phyloP scores from a whole-genome alignment of 1,139 yeast species.

The Yamadazyma atlantica region DNA sequence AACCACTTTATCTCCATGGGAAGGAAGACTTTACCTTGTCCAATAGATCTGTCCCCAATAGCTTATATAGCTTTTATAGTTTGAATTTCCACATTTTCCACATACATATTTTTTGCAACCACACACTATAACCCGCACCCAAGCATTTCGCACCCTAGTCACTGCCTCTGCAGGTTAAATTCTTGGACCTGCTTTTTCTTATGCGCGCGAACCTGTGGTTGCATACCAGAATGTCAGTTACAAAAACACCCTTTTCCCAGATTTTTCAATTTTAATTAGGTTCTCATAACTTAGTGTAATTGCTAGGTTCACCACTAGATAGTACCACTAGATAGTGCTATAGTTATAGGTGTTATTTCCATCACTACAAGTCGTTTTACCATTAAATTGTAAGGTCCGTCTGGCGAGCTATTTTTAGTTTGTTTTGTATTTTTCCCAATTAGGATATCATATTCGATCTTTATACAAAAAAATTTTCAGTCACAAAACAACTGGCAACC shows the following conservation, averaged over 20 bases:
- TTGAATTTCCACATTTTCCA: too few relatives aligned
- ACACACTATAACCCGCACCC: too few relatives aligned
- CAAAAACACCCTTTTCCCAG: too few relatives aligned
- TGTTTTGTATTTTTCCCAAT: constrained; percentile 1
- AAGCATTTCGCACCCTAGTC: too few relatives aligned
- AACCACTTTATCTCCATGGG: constrained; percentile 31
- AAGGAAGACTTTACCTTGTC: constrained; percentile 34
- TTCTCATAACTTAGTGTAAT: too few relatives aligned
- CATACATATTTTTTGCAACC: neutral
- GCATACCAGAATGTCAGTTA: neutral
- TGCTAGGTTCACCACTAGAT: too few relatives aligned
- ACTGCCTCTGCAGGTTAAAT: too few relatives aligned
- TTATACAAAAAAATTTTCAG: neutral
- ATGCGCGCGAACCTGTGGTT: neutral
- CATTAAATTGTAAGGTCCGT: neutral
- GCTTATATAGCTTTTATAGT: neutral
- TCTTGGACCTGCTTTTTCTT: neutral
- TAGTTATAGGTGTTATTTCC: too few relatives aligned
- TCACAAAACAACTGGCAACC: neutral
- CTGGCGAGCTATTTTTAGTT: neutral
- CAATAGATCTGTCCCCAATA: constrained; percentile 3
- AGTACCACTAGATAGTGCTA: too few relatives aligned
- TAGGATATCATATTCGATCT: neutral
- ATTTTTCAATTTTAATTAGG: too few relatives aligned
- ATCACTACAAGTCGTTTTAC: neutral